phyloP scores from a whole-genome alignment of 2,329 filamentous ascomycete genomes.

The Hypocreales sp. region DNA sequence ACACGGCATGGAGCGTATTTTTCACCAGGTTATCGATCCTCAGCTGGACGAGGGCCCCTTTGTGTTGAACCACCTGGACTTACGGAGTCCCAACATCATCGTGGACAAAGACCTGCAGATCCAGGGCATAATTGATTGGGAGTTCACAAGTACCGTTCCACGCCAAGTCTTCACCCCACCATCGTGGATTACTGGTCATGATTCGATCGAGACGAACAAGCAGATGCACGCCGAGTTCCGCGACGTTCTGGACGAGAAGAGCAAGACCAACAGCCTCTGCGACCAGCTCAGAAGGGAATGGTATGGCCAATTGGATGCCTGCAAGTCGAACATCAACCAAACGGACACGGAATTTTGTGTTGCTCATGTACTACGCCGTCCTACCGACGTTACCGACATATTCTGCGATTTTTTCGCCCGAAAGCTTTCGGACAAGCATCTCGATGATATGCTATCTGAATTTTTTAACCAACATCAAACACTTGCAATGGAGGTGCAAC shows the following conservation, averaged over 20 bases:
- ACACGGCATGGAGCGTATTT: slow-evolving; percentile 5
- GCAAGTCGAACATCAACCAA: neutral
- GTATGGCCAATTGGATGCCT: slow-evolving; percentile 3
- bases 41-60: slow-evolving; percentile 6
- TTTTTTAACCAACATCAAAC: slow-evolving; percentile 5
- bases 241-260: slow-evolving; percentile 4
- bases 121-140: slow-evolving; percentile 12
- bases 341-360: slow-evolving; percentile 5
- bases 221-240: slow-evolving; percentile 4
- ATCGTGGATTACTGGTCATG: slow-evolving; percentile 8
- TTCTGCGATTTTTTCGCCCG: slow-evolving; percentile 4
- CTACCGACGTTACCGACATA: slow-evolving; percentile 4
- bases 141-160: slow-evolving; percentile 8
- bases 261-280: slow-evolving; percentile 1
- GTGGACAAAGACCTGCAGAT: slow-evolving; percentile 9
- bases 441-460: slow-evolving; percentile 4
- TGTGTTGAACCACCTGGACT: slow-evolving; percentile 9
- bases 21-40: slow-evolving; percentile 4
- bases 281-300: slow-evolving; percentile 5
- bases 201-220: slow-evolving; percentile 1
- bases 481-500: slow-evolving; percentile 5
- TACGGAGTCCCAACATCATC: slow-evolving; percentile 10
- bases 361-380: slow-evolving; percentile 6
- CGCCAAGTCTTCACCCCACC: slow-evolving; percentile 6
- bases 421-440: slow-evolving; percentile 2